Percentiles rank a stretch among this genome's conserved stretches.
phyloP scores from a whole-genome alignment of 2,329 filamentous ascomycete species.

The Emydomyces testavorans region DNA sequence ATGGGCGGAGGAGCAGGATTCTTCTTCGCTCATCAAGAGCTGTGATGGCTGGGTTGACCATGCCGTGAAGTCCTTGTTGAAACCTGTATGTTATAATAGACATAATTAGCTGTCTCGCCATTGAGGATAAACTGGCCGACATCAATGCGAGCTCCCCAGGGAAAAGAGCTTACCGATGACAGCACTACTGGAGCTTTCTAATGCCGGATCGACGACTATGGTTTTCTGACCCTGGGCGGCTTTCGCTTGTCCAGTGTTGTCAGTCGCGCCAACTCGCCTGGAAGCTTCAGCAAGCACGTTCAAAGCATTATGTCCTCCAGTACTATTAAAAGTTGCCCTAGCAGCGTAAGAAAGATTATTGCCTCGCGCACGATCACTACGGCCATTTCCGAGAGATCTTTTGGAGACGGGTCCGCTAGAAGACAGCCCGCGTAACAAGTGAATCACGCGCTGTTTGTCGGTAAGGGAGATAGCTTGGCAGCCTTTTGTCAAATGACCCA shows the following conservation, averaged over 20 bases:
- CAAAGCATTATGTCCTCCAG: conserved; percentile 59
- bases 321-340: conserved; percentile 21
- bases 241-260: conserved; percentile 32
- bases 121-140: neutral
- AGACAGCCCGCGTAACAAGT: conserved; percentile 45
- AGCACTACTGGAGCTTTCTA: conserved; percentile 23
- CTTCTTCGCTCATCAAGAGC: conserved; percentile 7
- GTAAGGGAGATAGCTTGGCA: conserved; percentile 66
- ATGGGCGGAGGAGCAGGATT: conserved; percentile 20
- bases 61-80: conserved; percentile 6
- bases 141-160: neutral
- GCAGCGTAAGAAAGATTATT: conserved; percentile 36
- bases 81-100: neutral
- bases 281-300: conserved; percentile 84
- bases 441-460: conserved; percentile 63
- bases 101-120: neutral
- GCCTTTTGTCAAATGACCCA: conserved; percentile 71
- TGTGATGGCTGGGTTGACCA: conserved; percentile 2
- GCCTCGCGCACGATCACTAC: conserved; percentile 27
- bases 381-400: conserved; percentile 30
- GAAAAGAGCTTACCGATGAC: conserved; percentile 10
- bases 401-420: conserved; percentile 8
- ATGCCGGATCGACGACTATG: conserved; percentile 34
- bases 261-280: conserved; percentile 53
- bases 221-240: conserved; percentile 17